Conservation (phyloP, 768 basidiomycete genomes). For the Mrakia frigida region DNA sequence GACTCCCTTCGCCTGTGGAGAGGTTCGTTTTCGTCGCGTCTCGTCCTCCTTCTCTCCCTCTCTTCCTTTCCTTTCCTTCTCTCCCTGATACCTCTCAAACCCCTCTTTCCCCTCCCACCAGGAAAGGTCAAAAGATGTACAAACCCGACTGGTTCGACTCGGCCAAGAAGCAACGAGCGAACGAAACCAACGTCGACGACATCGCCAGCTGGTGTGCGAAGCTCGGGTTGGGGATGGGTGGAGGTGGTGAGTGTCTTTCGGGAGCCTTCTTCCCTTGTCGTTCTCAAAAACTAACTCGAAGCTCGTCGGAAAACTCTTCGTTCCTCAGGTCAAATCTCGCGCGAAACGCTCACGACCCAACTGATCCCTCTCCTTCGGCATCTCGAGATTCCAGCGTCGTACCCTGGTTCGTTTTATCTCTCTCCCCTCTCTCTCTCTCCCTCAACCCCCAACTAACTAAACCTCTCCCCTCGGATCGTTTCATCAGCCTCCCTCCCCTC, state of each 20-base stretch:
- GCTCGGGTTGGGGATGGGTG: background rate
- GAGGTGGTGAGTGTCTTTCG: constrained; percentile 2
- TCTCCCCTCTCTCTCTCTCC: background rate
- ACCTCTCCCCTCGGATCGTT: background rate
- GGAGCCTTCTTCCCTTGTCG: background rate
- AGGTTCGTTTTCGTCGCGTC: constrained; percentile 46
- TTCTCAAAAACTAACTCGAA: background rate
- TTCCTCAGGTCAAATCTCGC: constrained; percentile 17
- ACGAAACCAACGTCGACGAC: constrained; percentile 35
- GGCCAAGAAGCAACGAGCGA: constrained; percentile 36
- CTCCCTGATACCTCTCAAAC: background rate
- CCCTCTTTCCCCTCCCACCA: no score
- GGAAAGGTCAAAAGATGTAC: constrained; percentile 64
- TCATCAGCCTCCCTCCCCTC: constrained; percentile 21
- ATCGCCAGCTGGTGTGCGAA: constrained; percentile 35
- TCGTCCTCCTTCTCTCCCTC: no score
- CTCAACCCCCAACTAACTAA: background rate
- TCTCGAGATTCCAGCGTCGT: constrained; percentile 20
- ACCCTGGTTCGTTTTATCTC: constrained; percentile 18
- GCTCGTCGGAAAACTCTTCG: background rate
- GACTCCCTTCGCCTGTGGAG: constrained; percentile 78
- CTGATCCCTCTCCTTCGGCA: constrained; percentile 22
- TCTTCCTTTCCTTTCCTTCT: background rate
- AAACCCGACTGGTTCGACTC: constrained; percentile 71
- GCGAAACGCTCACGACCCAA: constrained; percentile 7